Conservation (phyloP, 2,329 filamentous ascomycete species). For the Fusarium clavum region DNA sequence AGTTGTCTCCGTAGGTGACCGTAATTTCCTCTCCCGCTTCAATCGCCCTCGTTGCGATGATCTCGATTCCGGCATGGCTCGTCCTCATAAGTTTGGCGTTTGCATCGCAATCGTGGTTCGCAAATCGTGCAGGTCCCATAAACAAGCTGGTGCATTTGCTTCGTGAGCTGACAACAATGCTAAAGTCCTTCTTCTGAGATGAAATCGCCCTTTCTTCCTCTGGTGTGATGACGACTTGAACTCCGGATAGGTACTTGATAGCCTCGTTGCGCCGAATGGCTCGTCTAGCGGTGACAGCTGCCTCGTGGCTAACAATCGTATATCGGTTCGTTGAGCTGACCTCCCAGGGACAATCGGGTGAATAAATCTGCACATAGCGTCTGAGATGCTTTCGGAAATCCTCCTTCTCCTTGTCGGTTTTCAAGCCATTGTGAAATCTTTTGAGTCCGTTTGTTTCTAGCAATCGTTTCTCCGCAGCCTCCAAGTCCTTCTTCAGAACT, state of each 20-base stretch:
- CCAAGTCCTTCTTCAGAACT: constrained; percentile 78
- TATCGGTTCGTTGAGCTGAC: constrained; percentile 93
- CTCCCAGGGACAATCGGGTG: constrained; percentile 94
- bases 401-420: constrained; percentile 81
- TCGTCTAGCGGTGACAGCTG: constrained; percentile 83
- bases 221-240: constrained; percentile 90
- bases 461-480: constrained; percentile 77
- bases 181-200: constrained; percentile 89
- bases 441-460: constrained; percentile 78
- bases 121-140: constrained; percentile 93
- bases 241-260: constrained; percentile 91
- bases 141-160: constrained; percentile 93
- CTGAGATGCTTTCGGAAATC: constrained; percentile 88
- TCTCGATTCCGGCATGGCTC: constrained; percentile 88
- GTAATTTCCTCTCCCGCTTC: constrained; percentile 93
- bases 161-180: constrained; percentile 92
- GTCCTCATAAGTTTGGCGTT: constrained; percentile 90
- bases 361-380: constrained; percentile 92
- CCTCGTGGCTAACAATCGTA: constrained; percentile 90
- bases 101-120: constrained; percentile 95
- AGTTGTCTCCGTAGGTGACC: constrained; percentile 93
- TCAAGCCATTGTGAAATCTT: constrained; percentile 75
- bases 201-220: constrained; percentile 90
- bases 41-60: constrained; percentile 86
- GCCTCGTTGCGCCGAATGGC: constrained; percentile 84